Evolutionary conservation across 2,329 filamentous ascomycete genomes (phyloP).

Genomic region (Colletotrichum incanum): DNA sequence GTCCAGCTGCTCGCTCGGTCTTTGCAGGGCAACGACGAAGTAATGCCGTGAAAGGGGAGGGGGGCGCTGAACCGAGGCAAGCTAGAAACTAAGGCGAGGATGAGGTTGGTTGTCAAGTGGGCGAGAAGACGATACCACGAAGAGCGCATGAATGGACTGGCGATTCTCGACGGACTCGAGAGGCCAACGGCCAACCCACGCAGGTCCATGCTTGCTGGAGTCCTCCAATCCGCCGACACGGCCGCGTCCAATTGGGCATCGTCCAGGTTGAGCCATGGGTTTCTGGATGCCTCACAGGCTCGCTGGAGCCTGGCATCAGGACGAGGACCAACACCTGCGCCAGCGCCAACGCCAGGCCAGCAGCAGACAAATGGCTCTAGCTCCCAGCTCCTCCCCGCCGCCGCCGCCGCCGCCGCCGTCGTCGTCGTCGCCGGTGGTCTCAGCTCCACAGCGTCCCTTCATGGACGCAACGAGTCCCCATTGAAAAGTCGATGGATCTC

Average conservation of each 20-base stretch:
- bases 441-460: conserved; percentile 22
- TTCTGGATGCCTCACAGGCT: neutral
- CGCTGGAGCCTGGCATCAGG: conserved; percentile 1
- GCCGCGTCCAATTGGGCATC: conserved; percentile 1
- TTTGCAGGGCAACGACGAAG: conserved; percentile 22
- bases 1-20: neutral
- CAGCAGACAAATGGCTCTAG: neutral
- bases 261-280: conserved; percentile 22
- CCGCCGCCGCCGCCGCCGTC: conserved; percentile 9
- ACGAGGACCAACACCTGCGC: conserved; percentile 9
- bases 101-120: conserved; percentile 15
- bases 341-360: conserved; percentile 11
- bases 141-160: conserved; percentile 21
- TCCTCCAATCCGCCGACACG: conserved; percentile 29
- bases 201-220: conserved; percentile 37
- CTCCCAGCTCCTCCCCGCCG: conserved; percentile 2
- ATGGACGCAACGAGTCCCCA: neutral
- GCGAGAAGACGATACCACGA: neutral
- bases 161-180: neutral
- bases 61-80: conserved; percentile 16
- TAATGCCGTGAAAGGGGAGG: conserved; percentile 4
- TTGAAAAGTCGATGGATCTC: neutral
- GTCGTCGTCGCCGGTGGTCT: neutral
- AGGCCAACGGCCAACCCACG: conserved; percentile 3
- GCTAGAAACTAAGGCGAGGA: neutral